Percentiles rank a stretch among this genome's conserved stretches.
phyloP scores from a whole-genome alignment of 2,329 filamentous ascomycete genomes.

The Hypoxylon sp. region DNA sequence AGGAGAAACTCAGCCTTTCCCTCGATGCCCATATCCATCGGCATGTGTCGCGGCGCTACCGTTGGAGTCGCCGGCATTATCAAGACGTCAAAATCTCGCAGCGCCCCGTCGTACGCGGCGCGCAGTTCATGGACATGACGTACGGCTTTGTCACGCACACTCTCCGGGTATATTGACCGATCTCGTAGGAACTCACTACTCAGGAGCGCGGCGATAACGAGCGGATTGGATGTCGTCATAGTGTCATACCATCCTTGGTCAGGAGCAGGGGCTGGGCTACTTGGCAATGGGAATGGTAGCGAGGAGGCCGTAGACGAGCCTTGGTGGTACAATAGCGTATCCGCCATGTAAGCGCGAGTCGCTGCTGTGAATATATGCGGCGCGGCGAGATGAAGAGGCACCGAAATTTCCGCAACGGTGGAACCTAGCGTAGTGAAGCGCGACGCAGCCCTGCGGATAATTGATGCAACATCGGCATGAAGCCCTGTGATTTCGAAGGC shows the following conservation, averaged over 20 bases:
- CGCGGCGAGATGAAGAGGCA: slow-evolving; percentile 64
- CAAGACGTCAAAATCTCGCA: slow-evolving; percentile 63
- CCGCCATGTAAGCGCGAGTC: slow-evolving; percentile 54
- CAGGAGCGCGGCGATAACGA: slow-evolving; percentile 62
- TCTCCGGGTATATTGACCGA: slow-evolving; percentile 47
- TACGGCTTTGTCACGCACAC: slow-evolving; percentile 62
- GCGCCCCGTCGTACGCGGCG: slow-evolving; percentile 63
- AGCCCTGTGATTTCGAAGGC: slow-evolving; percentile 58
- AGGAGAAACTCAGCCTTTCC: slow-evolving; percentile 62
- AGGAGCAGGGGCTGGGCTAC: slow-evolving; percentile 51
- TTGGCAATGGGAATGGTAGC: slow-evolving; percentile 52
- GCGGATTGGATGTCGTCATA: slow-evolving; percentile 61
- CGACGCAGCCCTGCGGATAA: slow-evolving; percentile 57
- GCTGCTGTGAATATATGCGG: slow-evolving; percentile 65
- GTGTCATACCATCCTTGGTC: slow-evolving; percentile 61
- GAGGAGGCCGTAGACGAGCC: slow-evolving; percentile 54
- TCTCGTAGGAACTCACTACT: slow-evolving; percentile 55
- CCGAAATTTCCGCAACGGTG: slow-evolving; percentile 60
- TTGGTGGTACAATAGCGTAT: slow-evolving; percentile 50
- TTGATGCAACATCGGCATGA: slow-evolving; percentile 56
- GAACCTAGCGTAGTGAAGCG: slow-evolving; percentile 61
- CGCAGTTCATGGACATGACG: slow-evolving; percentile 63
- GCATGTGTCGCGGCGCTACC: slow-evolving; percentile 61
- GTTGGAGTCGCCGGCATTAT: slow-evolving; percentile 64
- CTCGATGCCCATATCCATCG: slow-evolving; percentile 53